Percentiles rank a stretch among this genome's conserved stretches.
Conservation (phyloP, 2,329 filamentous ascomycete genomes). For the Fusarium hostae region DNA sequence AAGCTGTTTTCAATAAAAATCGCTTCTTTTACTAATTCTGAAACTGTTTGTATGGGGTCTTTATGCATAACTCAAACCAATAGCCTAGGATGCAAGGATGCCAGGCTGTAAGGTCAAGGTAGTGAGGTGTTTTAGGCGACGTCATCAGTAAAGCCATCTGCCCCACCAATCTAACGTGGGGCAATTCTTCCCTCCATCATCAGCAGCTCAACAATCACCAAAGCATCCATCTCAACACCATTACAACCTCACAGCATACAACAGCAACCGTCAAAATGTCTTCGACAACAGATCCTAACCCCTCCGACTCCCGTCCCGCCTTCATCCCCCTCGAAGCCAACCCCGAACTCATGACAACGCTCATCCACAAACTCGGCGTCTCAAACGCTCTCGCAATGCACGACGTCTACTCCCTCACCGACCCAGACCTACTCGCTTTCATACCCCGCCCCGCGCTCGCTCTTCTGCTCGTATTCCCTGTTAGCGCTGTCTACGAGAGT, state of each 20-base stretch:
- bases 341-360: constrained; percentile 85
- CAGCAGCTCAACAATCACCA: not conserved
- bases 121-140: constrained; percentile 7
- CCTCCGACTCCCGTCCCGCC: constrained; percentile 53
- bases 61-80: not conserved
- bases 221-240: not conserved
- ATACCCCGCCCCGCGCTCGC: constrained; percentile 89
- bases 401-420: constrained; percentile 92
- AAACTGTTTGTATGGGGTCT: not conserved
- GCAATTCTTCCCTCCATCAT: not conserved
- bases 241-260: no score
- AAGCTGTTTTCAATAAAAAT: not conserved
- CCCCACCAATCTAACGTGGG: constrained; percentile 27
- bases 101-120: not conserved
- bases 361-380: constrained; percentile 86
- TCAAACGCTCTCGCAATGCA: constrained; percentile 81
- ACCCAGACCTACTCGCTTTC: constrained; percentile 84
- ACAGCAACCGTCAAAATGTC: constrained; percentile 43
- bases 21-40: not conserved
- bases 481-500: constrained; percentile 81
- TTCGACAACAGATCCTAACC: constrained; percentile 53
- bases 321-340: constrained; percentile 77
- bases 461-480: constrained; percentile 90
- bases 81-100: no score
- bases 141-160: constrained; percentile 11